These are phyloP conservation scores for Stagonosporopsis cucurbitacearum DNA, from an alignment of 2,329 filamentous ascomycete species.

Conservation along the genomic window DNA sequence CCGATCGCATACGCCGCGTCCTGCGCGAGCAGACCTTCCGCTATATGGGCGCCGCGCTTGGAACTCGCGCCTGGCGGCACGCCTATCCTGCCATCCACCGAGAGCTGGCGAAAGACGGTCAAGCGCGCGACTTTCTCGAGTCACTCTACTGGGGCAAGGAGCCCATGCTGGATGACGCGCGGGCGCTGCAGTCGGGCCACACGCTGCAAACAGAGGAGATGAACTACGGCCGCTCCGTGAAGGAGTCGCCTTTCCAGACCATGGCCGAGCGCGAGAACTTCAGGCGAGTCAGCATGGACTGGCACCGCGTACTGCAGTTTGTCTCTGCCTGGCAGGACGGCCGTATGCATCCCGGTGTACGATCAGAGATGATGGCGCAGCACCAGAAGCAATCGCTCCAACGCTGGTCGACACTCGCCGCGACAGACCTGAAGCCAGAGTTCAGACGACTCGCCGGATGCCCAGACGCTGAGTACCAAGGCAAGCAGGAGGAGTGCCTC, in stretches of 20 bases:
- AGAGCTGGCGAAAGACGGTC: not conserved
- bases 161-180: not conserved
- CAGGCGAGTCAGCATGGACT: not conserved
- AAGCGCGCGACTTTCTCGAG: not conserved
- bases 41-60: not conserved
- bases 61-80: not conserved
- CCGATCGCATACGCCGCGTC: not conserved
- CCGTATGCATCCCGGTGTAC: not conserved
- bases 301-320: constrained; percentile 2
- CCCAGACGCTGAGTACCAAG: constrained; percentile 9
- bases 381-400: constrained; percentile 3
- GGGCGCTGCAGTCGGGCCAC: not conserved
- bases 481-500: constrained; percentile 20
- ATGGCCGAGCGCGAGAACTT: not conserved
- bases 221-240: not conserved
- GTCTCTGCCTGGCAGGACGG: not conserved
- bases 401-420: constrained; percentile 6
- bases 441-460: constrained; percentile 5
- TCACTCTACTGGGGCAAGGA: not conserved
- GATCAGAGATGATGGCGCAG: not conserved
- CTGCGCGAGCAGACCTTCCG: not conserved
- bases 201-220: not conserved
- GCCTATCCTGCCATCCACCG: not conserved
- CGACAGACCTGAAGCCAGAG: constrained; percentile 3
- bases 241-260: not conserved